Conservation (phyloP, 1,284 basidiomycete genomes). For the Boletus albobrunnescens region DNA sequence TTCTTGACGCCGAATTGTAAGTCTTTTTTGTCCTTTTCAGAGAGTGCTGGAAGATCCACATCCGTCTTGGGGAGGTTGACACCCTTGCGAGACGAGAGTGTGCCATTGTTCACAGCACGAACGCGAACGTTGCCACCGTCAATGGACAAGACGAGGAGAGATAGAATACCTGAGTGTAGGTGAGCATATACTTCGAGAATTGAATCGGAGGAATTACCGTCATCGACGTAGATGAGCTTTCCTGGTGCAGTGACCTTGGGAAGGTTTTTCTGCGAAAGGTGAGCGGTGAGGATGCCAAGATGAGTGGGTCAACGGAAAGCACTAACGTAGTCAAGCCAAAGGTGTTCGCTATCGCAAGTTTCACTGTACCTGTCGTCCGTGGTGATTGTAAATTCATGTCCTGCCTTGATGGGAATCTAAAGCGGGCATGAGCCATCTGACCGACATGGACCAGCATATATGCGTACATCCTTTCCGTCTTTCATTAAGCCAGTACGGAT, state of each 20-base stretch:
- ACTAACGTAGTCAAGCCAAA: slow-evolving; percentile 90
- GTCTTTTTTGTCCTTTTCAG: slow-evolving; percentile 97
- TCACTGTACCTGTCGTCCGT: slow-evolving; percentile 83
- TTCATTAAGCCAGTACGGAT: slow-evolving; percentile 96
- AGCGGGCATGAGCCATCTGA: slow-evolving; percentile 12
- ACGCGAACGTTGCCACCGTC: slow-evolving; percentile 81
- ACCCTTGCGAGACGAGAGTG: slow-evolving; percentile 95
- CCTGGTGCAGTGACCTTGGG: slow-evolving; percentile 93
- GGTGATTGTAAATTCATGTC: slow-evolving; percentile 92
- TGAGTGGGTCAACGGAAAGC: slow-evolving; percentile 9
- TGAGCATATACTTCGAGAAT: slow-evolving; percentile 6
- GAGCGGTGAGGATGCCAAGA: slow-evolving; percentile 9
- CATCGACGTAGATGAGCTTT: slow-evolving; percentile 96
- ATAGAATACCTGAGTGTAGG: slow-evolving; percentile 68
- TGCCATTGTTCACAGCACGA: slow-evolving; percentile 90
- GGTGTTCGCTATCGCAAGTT: slow-evolving; percentile 74
- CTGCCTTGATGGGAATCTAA: slow-evolving; percentile 80
- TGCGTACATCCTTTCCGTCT: slow-evolving; percentile 69
- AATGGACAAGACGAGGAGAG: slow-evolving; percentile 87
- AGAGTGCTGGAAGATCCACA: slow-evolving; percentile 96
- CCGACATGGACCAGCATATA: slow-evolving; percentile 10
- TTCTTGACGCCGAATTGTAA: slow-evolving; percentile 95
- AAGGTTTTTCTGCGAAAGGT: slow-evolving; percentile 68
- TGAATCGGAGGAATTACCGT: slow-evolving; percentile 53
- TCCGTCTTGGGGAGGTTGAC: slow-evolving; percentile 99